Base-by-base conservation (phyloP, 352 stramenopile species). In the Globisporangium canariense region DNA sequence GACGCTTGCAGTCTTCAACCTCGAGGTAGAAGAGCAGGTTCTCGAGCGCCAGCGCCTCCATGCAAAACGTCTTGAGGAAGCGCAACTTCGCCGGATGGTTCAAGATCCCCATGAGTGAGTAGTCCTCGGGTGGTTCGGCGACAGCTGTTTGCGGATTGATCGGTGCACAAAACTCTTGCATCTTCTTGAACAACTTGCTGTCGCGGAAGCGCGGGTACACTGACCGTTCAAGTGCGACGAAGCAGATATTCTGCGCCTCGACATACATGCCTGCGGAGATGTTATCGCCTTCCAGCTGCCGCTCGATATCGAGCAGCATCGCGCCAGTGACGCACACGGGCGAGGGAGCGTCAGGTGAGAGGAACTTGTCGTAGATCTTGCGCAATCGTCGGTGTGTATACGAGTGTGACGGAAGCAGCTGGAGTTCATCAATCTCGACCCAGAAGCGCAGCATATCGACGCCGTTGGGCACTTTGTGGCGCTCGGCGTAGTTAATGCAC, bases 311-410 rank as follows among this genome's bases (percentile, higher is more conserved):
- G 5, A 63, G 54, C 16, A 90, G 76, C 83, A 94, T 92, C 14
- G 74, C 70, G 6, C 65, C 69, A 0, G 83, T 91, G 3, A 94
- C 83, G 45, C 85, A 94, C 60, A 94, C 83, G 3, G 85, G 85
- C 10, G 80, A 90, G 14, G 68, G 73, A 4, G 85, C 85, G 8
- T 90, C 78, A 0, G 81, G 81, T 0, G 83, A 91, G 8, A 94
- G 58, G 51, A 94, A 94, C 66, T 94, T 94, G 74, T 94, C 81
- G 71, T 94, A 94, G 68, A 94, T 92, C 58, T 94, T 91, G 40
- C 73, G 85, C 13, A 94, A 75, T 10, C 84, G 79, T 2, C 83
- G 83, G 58, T 91, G 77, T 14, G 85, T 94, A 69, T 94, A 94
- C 43, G 83, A 90, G 38, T 90, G 81, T 18, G 81, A 91, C 25